Conservation (phyloP, 1,284 basidiomycete genomes). For the Sphaerobolus stellatus region DNA sequence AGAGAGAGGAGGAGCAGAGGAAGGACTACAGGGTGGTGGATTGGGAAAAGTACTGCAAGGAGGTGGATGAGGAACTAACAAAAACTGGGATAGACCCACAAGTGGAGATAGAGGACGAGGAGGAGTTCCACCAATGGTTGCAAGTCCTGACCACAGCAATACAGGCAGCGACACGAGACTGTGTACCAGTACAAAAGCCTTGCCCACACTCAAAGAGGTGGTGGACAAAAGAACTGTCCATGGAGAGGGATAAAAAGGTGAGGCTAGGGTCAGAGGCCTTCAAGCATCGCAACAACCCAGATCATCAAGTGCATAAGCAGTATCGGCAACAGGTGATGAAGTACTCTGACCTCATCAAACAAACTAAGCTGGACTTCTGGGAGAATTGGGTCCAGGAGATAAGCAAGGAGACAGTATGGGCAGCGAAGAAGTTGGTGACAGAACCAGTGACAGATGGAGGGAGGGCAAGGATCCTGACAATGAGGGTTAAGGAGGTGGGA, state of each 20-base stretch:
- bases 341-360: not conserved
- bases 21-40: constrained; percentile 25
- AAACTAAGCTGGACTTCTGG: not conserved
- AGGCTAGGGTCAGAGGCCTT: not conserved
- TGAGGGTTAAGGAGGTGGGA: not conserved
- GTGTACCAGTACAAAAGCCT: not conserved
- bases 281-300: not conserved
- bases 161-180: not conserved
- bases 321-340: not conserved
- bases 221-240: not conserved
- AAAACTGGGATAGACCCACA: not conserved
- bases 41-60: constrained; percentile 22
- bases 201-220: not conserved
- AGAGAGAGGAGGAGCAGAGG: not conserved
- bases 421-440: not conserved
- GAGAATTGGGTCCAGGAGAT: not conserved
- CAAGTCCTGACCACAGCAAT: not conserved
- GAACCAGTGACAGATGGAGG: not conserved
- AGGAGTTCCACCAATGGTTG: not conserved
- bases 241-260: not conserved
- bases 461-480: not conserved
- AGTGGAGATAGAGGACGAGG: not conserved
- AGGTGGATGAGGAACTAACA: constrained; percentile 3
- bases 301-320: not conserved
- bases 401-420: not conserved